These are phyloP conservation scores for Scopulariopsis brevicaulis DNA, from an alignment of 2,329 filamentous ascomycete species.

Conservation along the genomic window DNA sequence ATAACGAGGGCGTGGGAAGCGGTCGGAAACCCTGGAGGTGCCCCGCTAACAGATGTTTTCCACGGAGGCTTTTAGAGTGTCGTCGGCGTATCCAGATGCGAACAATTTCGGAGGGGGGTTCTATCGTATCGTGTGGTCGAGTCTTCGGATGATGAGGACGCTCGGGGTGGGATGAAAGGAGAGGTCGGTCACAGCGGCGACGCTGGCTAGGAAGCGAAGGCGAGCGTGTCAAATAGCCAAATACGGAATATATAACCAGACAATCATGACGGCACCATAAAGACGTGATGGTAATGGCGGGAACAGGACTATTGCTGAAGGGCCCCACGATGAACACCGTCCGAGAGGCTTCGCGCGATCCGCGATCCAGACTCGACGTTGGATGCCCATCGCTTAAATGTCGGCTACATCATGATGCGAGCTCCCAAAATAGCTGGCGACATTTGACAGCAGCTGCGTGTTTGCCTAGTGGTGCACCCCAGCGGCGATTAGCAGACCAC, in stretches of 20 bases:
- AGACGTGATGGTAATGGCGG: background rate
- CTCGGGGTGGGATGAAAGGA: background rate
- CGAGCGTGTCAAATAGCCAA: background rate
- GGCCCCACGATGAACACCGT: background rate
- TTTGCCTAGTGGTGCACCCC: background rate
- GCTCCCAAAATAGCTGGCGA: too few relatives aligned
- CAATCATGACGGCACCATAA: background rate
- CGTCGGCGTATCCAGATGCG: too few relatives aligned
- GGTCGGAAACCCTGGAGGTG: background rate
- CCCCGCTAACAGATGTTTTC: too few relatives aligned
- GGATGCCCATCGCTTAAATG: background rate
- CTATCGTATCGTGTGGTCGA: background rate
- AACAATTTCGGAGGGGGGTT: background rate
- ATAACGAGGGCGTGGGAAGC: background rate
- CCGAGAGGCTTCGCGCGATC: background rate
- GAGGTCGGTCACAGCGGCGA: background rate
- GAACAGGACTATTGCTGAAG: slow-evolving; percentile 6
- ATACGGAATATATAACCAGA: background rate
- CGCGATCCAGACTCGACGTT: background rate
- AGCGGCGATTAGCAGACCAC: background rate
- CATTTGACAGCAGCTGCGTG: background rate
- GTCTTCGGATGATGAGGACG: background rate
- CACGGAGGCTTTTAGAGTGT: too few relatives aligned
- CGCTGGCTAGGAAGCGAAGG: background rate
- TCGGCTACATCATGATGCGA: background rate